Conservation (phyloP, 805 yeast species). For the Starmera amethionina region DNA sequence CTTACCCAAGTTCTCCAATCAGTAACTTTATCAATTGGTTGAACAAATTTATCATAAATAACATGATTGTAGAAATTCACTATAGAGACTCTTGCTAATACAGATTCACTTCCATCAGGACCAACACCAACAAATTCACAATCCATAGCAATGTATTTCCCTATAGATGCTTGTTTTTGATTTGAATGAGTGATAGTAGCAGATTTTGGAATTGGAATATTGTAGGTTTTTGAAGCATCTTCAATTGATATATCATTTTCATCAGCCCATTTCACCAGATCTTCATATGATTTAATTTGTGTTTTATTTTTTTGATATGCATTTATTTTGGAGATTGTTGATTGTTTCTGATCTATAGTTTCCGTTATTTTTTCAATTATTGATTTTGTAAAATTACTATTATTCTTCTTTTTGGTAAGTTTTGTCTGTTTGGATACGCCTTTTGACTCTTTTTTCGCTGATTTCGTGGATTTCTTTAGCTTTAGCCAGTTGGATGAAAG, state of each 20-base stretch:
- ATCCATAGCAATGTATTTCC: conserved; percentile 75
- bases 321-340: conserved; percentile 1
- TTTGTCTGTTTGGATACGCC: background rate
- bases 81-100: conserved; percentile 77
- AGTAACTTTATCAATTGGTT: conserved; percentile 65
- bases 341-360: conserved; percentile 5
- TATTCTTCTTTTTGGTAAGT: conserved; percentile 3
- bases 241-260: conserved; percentile 17
- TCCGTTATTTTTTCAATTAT: conserved; percentile 9
- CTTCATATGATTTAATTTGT: background rate
- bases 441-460: background rate
- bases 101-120: conserved; percentile 55
- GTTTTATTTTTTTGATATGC: too few species aligned
- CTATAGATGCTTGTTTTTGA: conserved; percentile 35
- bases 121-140: conserved; percentile 96
- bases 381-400: conserved; percentile 5
- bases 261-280: conserved; percentile 16
- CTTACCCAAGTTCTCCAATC: conserved; percentile 93
- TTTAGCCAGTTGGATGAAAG: conserved; percentile 13
- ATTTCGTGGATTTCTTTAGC: conserved; percentile 6
- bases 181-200: conserved; percentile 7
- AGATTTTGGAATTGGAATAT: conserved; percentile 4
- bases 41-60: conserved; percentile 64
- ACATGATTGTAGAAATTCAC: conserved; percentile 75
- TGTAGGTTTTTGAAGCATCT: conserved; percentile 14